A percentile compares a stretch with the other conserved stretches of the same genome.
Conservation (phyloP, 306 rosid species). For the Casuarina glauca region DNA sequence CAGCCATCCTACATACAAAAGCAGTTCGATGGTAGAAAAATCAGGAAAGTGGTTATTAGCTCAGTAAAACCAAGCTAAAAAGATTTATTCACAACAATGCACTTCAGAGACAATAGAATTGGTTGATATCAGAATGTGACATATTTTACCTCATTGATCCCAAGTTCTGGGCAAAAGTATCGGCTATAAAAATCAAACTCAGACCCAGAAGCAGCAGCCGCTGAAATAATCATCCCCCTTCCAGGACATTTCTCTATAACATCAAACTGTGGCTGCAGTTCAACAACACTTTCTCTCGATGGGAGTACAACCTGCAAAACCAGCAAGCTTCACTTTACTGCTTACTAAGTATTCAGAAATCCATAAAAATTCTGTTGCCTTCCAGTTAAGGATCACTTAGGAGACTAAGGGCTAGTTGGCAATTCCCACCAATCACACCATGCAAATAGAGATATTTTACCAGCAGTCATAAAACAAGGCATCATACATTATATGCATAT, state of each 20-base stretch:
- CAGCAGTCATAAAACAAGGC: neutral
- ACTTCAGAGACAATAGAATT: neutral
- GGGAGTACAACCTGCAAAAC: slow-evolving; percentile 54
- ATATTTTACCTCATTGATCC: slow-evolving; percentile 63
- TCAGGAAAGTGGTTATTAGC: neutral
- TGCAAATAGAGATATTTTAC: neutral
- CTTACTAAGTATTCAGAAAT: slow-evolving; percentile 15
- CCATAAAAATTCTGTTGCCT: neutral
- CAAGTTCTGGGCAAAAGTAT: slow-evolving; percentile 57
- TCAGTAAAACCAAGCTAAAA: neutral
- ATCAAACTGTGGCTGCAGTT: slow-evolving; percentile 53
- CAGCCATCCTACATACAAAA: neutral
- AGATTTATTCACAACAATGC: neutral
- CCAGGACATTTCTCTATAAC: slow-evolving; percentile 61
- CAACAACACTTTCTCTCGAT: slow-evolving; percentile 47
- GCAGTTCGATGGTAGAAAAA: neutral
- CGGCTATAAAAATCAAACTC: slow-evolving; percentile 71
- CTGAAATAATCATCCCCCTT: slow-evolving; percentile 60
- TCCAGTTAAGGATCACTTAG: neutral
- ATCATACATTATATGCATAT: neutral
- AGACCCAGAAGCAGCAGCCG: slow-evolving; percentile 52
- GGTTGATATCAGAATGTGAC: neutral
- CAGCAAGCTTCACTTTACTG: slow-evolving; percentile 14
- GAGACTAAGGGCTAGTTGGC: neutral
- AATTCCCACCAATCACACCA: neutral